A percentile compares a stretch with the other conserved stretches of the same genome.
phyloP scores from a whole-genome alignment of 1,139 yeast genomes.

The Yamadazyma songkhlaensis region DNA sequence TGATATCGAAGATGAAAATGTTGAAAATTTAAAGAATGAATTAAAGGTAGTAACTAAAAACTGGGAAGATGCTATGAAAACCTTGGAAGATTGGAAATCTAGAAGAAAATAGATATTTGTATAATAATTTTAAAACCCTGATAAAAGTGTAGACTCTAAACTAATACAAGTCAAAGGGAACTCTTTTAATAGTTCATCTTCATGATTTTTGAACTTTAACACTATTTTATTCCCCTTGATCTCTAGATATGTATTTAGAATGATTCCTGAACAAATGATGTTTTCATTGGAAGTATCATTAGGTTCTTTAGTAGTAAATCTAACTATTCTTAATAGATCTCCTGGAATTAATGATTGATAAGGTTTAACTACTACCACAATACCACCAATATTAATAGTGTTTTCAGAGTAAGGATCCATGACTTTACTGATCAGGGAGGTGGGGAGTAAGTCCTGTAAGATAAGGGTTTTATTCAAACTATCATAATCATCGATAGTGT shows the following conservation, averaged over 20 bases:
- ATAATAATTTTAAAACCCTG: slow-evolving; percentile 5
- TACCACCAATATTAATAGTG: slow-evolving; percentile 27
- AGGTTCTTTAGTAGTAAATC: slow-evolving; percentile 17
- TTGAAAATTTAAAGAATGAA: slow-evolving; percentile 22
- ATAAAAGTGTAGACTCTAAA: slow-evolving; percentile 29
- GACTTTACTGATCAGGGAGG: slow-evolving; percentile 20
- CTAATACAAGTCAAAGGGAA: slow-evolving; percentile 32
- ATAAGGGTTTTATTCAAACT: slow-evolving; percentile 24
- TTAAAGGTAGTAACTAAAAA: slow-evolving; percentile 39
- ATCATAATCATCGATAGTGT: neutral
- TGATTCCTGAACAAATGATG: slow-evolving; percentile 30
- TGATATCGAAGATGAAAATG: slow-evolving; percentile 1
- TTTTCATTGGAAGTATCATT: slow-evolving; percentile 2
- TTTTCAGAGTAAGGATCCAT: slow-evolving; percentile 30
- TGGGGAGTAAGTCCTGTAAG: slow-evolving; percentile 23
- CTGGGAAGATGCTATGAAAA: slow-evolving; percentile 44
- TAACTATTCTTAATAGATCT: slow-evolving; percentile 30
- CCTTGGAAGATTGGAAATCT: slow-evolving; percentile 46
- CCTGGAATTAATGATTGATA: slow-evolving; percentile 30
- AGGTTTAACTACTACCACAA: slow-evolving; percentile 36
- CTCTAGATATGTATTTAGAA: slow-evolving; percentile 29
- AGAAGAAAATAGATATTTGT: slow-evolving; percentile 1
- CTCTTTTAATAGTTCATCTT: slow-evolving; percentile 24
- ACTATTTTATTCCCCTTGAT: slow-evolving; percentile 17
- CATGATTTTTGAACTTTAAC: slow-evolving; percentile 18